phyloP scores from a whole-genome alignment of 2,329 filamentous ascomycete species.

The Xylaria sp. region DNA sequence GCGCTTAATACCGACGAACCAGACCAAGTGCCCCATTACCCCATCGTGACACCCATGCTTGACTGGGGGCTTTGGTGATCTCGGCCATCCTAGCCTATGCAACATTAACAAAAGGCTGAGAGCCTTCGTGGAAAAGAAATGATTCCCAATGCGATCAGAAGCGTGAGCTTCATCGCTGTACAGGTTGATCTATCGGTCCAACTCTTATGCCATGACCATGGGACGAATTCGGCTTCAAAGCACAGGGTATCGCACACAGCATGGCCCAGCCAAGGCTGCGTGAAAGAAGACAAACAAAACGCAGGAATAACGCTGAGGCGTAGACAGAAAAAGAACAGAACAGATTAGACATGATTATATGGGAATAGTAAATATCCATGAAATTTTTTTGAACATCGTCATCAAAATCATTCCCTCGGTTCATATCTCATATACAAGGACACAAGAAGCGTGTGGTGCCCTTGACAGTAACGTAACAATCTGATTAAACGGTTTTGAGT shows the following conservation, averaged over 20 bases:
- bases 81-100: conserved; percentile 28
- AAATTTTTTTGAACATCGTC: conserved; percentile 35
- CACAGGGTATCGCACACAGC: conserved; percentile 50
- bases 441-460: conserved; percentile 36
- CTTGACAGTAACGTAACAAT: conserved; percentile 31
- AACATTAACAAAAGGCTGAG: conserved; percentile 27
- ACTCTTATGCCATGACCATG: conserved; percentile 50
- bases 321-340: conserved; percentile 36
- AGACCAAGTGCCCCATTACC: conserved; percentile 16
- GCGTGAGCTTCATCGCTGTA: conserved; percentile 53
- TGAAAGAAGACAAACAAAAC: conserved; percentile 48
- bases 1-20: conserved; percentile 33
- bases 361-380: conserved; percentile 25
- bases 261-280: conserved; percentile 50
- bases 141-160: conserved; percentile 49
- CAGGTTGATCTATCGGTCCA: conserved; percentile 50
- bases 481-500: conserved; percentile 31
- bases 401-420: conserved; percentile 38
- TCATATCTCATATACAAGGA: conserved; percentile 49
- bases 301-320: conserved; percentile 36
- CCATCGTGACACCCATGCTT: conserved; percentile 26
- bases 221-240: conserved; percentile 49
- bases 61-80: conserved; percentile 2
- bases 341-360: conserved; percentile 39
- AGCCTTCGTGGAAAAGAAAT: conserved; percentile 32